Percentiles rank a stretch among this genome's conserved stretches.
phyloP scores from a whole-genome alignment of 768 basidiomycete species.

The Russula griseocarnosa region DNA sequence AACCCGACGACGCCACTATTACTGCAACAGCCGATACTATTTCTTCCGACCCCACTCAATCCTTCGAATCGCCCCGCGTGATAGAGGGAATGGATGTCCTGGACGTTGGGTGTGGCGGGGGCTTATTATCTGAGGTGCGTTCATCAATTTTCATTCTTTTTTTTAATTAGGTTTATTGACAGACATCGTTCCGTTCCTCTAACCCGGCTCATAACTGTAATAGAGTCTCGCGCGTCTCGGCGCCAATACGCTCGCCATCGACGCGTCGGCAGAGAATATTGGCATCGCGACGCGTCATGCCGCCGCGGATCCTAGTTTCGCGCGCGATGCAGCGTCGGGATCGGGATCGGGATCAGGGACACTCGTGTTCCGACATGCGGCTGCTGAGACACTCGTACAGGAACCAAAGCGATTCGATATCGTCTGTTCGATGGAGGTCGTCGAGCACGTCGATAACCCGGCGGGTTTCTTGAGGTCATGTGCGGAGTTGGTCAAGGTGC shows the following conservation, averaged over 20 bases:
- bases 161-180: background rate
- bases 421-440: slow-evolving; percentile 95
- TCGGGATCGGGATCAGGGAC: slow-evolving; percentile 28
- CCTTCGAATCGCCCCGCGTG: slow-evolving; percentile 33
- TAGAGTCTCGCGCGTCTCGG: slow-evolving; percentile 87
- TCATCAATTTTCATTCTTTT: background rate
- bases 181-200: background rate
- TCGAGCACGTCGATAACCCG: slow-evolving; percentile 97
- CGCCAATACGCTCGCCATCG: slow-evolving; percentile 84
- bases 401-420: slow-evolving; percentile 74
- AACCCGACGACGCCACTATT: slow-evolving; percentile 32
- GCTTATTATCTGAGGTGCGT: slow-evolving; percentile 82
- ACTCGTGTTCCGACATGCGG: slow-evolving; percentile 55
- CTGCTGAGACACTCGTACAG: slow-evolving; percentile 69
- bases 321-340: background rate
- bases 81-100: slow-evolving; percentile 69
- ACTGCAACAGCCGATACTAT: slow-evolving; percentile 18
- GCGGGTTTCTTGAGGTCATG: slow-evolving; percentile 76
- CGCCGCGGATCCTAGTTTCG: slow-evolving; percentile 62
- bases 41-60: slow-evolving; percentile 3
- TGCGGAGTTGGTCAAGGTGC: slow-evolving; percentile 81
- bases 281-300: slow-evolving; percentile 82
- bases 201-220: background rate
- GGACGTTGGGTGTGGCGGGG: slow-evolving; percentile 96
- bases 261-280: slow-evolving; percentile 86